Evolutionary conservation across 2,329 filamentous ascomycete genomes (phyloP), one percentile per base, ranked within the genome.

Genomic region (Colletotrichum salicis): DNA sequence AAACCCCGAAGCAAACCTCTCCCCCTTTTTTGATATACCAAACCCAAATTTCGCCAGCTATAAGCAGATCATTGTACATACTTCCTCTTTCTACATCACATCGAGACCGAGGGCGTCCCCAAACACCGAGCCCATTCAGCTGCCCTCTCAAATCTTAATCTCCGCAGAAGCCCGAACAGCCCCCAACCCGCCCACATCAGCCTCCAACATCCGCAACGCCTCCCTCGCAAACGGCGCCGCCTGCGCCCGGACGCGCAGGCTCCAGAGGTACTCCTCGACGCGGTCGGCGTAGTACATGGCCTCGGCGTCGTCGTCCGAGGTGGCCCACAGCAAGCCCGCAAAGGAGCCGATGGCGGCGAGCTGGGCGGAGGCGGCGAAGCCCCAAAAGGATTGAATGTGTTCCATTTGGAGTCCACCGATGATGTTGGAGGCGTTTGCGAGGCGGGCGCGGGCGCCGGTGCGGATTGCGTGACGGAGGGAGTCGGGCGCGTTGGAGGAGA

Each of bases 351-450:
- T 81, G 66, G 82, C 78, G 4, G 83, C 83, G 29, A 84, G 82
- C 69, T 84, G 83, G 24, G 84, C 83, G 0, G 83, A 80, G 0
- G 84, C 83, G 2, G 82, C 81, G 56, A 84, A 84, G 68, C 84
- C 84, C 84, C 84, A 85, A 65, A 85, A 85, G 7, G 82, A 83
- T 15, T 84, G 83, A 1, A 84, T 80, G 52, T 86, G 84, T 63
- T 85, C 83, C 4, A 84, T 84, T n/a, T 82, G 82, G 7, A 85
- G 74, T 3, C 79, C 81, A 19, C 82, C 80, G 1, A 85, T 78
- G 48, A 85, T 80, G 45, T 80, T 78, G 19, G 84, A 83, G 0
- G 83, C 83, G 1, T 78, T 76, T 12, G 83, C 81, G 2, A 85
- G 78, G 5, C 83, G 80, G 8, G 81, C 77, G 8, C 81, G 78